Percentiles rank a stretch among this genome's conserved stretches.
Conservation (phyloP, 805 yeast species). For the Barnettozyma californica region DNA sequence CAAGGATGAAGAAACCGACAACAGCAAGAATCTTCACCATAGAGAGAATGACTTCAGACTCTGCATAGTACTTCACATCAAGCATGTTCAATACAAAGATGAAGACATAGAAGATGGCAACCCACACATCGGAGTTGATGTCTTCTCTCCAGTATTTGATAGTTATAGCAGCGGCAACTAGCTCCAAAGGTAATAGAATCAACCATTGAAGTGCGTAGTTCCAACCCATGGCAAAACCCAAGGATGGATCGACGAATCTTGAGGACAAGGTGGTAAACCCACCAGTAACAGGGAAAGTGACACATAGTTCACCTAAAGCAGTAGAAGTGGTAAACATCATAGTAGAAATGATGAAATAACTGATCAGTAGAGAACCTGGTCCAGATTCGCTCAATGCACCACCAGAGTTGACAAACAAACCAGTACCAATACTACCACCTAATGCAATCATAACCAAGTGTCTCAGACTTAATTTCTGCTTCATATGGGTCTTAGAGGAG, state of each 20-base stretch:
- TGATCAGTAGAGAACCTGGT: constrained; percentile 57
- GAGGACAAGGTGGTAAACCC: constrained; percentile 46
- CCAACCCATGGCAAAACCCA: constrained; percentile 60
- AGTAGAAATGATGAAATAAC: constrained; percentile 47
- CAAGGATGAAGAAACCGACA: constrained; percentile 53
- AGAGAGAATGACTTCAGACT: constrained; percentile 53
- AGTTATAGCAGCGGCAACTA: constrained; percentile 49
- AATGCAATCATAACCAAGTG: constrained; percentile 76
- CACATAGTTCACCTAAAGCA: constrained; percentile 49
- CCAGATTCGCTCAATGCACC: constrained; percentile 53
- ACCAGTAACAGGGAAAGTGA: constrained; percentile 49
- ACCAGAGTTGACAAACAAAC: constrained; percentile 64
- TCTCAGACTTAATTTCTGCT: constrained; percentile 32
- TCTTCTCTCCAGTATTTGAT: constrained; percentile 46
- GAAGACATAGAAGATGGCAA: constrained; percentile 42
- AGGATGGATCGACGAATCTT: constrained; percentile 50
- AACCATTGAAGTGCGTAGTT: constrained; percentile 50
- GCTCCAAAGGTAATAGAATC: constrained; percentile 44
- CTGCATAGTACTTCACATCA: constrained; percentile 51
- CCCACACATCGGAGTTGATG: constrained; percentile 42
- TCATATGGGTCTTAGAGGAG: constrained; percentile 34
- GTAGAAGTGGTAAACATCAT: constrained; percentile 57
- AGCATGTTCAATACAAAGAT: constrained; percentile 44
- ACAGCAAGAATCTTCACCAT: constrained; percentile 64
- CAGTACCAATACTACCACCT: constrained; percentile 72